Base-by-base conservation (phyloP, 805 yeast species). In the Priceomyces carsonii region DNA sequence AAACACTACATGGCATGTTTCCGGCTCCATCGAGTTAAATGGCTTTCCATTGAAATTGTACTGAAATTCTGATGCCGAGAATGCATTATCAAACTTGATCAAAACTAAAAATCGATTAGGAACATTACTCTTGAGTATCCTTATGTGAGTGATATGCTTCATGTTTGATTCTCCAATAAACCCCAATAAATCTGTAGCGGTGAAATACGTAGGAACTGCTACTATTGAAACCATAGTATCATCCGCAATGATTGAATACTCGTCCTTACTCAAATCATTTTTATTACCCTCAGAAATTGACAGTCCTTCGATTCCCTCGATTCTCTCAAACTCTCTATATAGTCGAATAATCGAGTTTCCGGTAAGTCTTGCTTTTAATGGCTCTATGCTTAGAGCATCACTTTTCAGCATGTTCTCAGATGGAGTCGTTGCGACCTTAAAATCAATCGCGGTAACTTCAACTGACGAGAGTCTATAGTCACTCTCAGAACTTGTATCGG, bases 11-110 rank as follows among this genome's bases (percentile, higher is more conserved):
- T 82, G 89, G 49, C 96, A 89, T 9, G 77, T 69, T 50, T 90
- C 96, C 0, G 95, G 86, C 50, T 90, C 96, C 84, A 89, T 82
- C 6, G 91, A 79, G 47, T 82, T 88, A 65, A 90, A 89, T 7
- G 73, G 71, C 41, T 73, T 76, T 4, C 95, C 95, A 53, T 89
- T 82, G 50, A 69, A 86, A 18, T 66, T 66, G 27, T 72, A 71
- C 45, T 80, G 80, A 57, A 90, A 90, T 26, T 61, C 64, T n/a
- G 75, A 70, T 0, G 95, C 89, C 23, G 62, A 51, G 1, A 69
- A 60, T 2, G 71, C 51, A 24, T 73, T 72, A 25, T 75, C 69
- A 58, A 89, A 89, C 59, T 89, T 88, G 59, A 90, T 66, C 34
- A 89, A 62, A 2, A 82, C 91, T 75, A 87, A 74, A 48, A 82